These are phyloP conservation scores for Boletus bicolor DNA, from an alignment of 768 basidiomycete genomes.

Conservation along the genomic window DNA sequence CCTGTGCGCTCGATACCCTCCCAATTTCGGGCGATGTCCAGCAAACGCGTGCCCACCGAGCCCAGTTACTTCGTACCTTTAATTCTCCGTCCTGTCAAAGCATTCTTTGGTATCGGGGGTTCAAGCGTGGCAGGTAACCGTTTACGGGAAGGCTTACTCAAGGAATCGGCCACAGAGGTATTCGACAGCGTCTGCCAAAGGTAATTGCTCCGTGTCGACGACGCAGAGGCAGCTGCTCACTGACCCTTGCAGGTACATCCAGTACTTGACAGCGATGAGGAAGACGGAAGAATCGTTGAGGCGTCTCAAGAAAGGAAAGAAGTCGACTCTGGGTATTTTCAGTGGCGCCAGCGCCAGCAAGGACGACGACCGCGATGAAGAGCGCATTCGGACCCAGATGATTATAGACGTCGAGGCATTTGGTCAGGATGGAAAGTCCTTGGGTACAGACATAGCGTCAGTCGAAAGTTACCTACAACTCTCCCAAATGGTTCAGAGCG, in stretches of 20 bases:
- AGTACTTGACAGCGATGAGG: constrained; percentile 77
- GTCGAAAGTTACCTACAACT: constrained; percentile 54
- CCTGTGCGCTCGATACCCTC: constrained; percentile 86
- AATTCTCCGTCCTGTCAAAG: constrained; percentile 76
- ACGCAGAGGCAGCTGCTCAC: not conserved
- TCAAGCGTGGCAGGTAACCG: constrained; percentile 57
- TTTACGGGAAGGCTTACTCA: constrained; percentile 53
- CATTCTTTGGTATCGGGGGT: constrained; percentile 63
- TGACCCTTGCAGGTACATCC: constrained; percentile 58
- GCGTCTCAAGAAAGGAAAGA: constrained; percentile 84
- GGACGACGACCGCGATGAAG: constrained; percentile 78
- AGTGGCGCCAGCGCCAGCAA: constrained; percentile 45
- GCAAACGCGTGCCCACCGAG: constrained; percentile 66
- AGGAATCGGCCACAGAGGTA: constrained; percentile 54
- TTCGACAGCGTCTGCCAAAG: constrained; percentile 69
- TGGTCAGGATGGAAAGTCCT: constrained; percentile 65
- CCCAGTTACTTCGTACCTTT: constrained; percentile 84
- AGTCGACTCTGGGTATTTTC: constrained; percentile 77
- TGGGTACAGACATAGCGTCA: constrained; percentile 61
- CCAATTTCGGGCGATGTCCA: constrained; percentile 84
- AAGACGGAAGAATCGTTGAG: constrained; percentile 90
- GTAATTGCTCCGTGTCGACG: constrained; percentile 32
- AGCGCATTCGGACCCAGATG: constrained; percentile 81
- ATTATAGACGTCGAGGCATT: constrained; percentile 83
- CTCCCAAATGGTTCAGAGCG: constrained; percentile 56